Base-by-base conservation (phyloP, 495 filamentous ascomycete genomes). In the Podospora sp. region DNA sequence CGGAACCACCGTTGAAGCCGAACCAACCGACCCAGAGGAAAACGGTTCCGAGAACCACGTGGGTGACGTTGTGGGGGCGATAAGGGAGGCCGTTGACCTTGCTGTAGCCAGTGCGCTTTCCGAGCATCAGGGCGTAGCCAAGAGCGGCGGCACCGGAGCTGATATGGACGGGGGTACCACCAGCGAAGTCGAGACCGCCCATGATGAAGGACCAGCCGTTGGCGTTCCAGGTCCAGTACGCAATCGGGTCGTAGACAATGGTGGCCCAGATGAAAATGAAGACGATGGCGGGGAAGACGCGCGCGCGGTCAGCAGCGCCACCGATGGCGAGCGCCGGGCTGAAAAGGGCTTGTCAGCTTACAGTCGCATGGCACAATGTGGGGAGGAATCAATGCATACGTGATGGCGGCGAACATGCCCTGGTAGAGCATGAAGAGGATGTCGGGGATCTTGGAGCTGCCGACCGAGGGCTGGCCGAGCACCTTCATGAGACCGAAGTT, bases 21-120 rank as follows among this genome's bases (percentile, higher is more conserved):
- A 97, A 97, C 95, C 95, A 99, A 27, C 95, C 95, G 57, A 98
- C 93, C 95, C 95, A 99, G 53, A 99, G 89, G 84, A 99, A 97
- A 60, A 97, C 93, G 14, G 95, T 99, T 4, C 95, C 95, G 55
- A 99, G 88, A 36, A 97, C 94, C 69, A 99, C 92, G 77, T 97
- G 93, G 24, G 93, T 97, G 60, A 99, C 95, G 73, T 98, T 97
- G 83, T 99, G 95, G 21, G 95, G 95, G 65, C 95, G 93, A 79
- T 96, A 98, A 73, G 97, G 97, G 59, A 99, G 83, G 76, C 94
- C 92, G 71, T 96, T 91, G 22, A 92, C 68, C 68, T 75, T 95
- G 60, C 87, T 91, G 77, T 96, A 92, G 26, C 92, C 91, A 67
- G 90, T 88, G 69, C 93, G 88, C 85, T 96, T 96, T 75, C 93